phyloP scores from a whole-genome alignment of 164 flowering plant genomes.

The Stephania cephalantha region DNA sequence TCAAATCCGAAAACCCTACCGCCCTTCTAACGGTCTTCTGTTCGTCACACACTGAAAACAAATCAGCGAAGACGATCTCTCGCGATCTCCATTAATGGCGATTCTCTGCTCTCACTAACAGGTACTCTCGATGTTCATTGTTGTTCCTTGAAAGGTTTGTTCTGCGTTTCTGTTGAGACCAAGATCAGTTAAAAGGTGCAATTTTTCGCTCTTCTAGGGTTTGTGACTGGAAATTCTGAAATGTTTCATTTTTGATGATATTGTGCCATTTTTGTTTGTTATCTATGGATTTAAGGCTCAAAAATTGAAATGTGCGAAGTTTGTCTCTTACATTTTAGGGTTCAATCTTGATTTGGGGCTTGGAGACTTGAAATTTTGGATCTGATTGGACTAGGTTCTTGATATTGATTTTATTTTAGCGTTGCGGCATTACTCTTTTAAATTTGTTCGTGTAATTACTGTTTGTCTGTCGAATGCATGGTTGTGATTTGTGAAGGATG shows the following conservation, averaged over 20 bases:
- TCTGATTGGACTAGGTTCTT: not conserved
- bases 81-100: not conserved
- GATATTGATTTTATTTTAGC: not conserved
- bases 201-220: not conserved
- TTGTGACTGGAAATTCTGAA: not conserved
- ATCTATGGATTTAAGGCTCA: not conserved
- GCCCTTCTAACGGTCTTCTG: constrained; percentile 9
- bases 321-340: not conserved
- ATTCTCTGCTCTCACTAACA: constrained; percentile 6
- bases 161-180: not conserved
- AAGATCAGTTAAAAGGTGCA: not conserved
- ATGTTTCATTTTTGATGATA: not conserved
- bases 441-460: not conserved
- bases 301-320: not conserved
- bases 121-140: not conserved
- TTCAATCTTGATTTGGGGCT: not conserved
- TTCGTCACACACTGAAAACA: not conserved
- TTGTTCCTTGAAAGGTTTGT: not conserved
- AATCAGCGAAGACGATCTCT: not conserved
- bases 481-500: not conserved
- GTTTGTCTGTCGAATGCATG: not conserved
- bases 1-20: constrained; percentile 12
- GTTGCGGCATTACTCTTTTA: not conserved
- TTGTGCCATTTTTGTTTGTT: not conserved
- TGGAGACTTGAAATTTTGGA: not conserved